A percentile compares a stretch with the other conserved stretches of the same genome.
phyloP scores from a whole-genome alignment of 2,329 filamentous ascomycete genomes.

The Scleromitrula shiraiana region DNA sequence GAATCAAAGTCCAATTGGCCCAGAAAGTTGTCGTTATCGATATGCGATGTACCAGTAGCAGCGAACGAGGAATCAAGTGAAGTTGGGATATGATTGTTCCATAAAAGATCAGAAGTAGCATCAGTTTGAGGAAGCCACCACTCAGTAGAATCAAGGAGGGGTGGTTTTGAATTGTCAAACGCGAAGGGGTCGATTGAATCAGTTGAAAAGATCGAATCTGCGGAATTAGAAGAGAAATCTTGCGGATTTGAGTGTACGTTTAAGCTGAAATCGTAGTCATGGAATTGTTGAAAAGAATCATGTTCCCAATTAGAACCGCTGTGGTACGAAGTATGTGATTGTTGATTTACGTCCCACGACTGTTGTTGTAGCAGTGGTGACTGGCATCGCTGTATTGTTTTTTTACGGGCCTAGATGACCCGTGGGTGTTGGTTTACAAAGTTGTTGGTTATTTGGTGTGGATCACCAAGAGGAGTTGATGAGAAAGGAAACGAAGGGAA shows the following conservation, averaged over 20 bases:
- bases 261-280: slow-evolving; percentile 7
- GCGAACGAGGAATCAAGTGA: slow-evolving; percentile 3
- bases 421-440: slow-evolving; percentile 6
- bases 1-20: slow-evolving; percentile 6
- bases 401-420: slow-evolving; percentile 20
- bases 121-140: slow-evolving; percentile 8
- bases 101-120: slow-evolving; percentile 1
- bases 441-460: background rate
- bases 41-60: slow-evolving; percentile 3
- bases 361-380: slow-evolving; percentile 9
- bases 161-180: background rate
- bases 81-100: background rate
- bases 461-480: background rate
- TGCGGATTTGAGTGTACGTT: background rate
- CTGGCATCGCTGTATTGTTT: slow-evolving; percentile 19
- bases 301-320: slow-evolving; percentile 7
- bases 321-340: slow-evolving; percentile 12
- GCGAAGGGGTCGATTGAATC: background rate
- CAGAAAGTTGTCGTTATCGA: slow-evolving; percentile 4
- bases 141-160: slow-evolving; percentile 4
- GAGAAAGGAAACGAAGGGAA: background rate
- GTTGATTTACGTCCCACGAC: background rate
- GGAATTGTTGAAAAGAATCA: background rate
- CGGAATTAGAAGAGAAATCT: background rate
- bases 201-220: background rate